Conservation (phyloP, 2,329 filamentous ascomycete genomes). For the Paracoccidioides brasiliensis region DNA sequence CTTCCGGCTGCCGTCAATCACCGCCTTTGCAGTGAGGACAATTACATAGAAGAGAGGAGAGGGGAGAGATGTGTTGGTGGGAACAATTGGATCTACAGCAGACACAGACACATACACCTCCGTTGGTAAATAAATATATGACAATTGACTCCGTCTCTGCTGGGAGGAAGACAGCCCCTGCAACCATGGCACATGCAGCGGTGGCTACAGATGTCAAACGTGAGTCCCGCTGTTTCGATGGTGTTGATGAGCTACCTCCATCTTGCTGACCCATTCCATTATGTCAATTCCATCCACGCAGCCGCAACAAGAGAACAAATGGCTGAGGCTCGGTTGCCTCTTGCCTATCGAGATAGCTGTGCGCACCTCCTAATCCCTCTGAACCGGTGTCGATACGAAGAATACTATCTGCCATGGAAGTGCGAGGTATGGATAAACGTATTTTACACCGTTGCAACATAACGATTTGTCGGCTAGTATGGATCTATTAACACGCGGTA, state of each 20-base stretch:
- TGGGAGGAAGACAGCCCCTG: not conserved
- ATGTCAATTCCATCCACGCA: conserved; percentile 1
- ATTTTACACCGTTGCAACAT: not conserved
- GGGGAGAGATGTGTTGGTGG: not conserved
- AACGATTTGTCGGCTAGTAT: not conserved
- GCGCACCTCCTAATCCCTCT: conserved; percentile 88
- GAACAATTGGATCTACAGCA: not conserved
- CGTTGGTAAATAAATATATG: not conserved
- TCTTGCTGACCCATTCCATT: conserved; percentile 5
- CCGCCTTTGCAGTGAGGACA: conserved; percentile 10
- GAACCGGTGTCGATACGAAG: conserved; percentile 83
- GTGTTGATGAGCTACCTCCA: not conserved
- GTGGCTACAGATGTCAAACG: conserved; percentile 6
- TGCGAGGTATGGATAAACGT: conserved; percentile 54
- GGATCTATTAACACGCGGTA: not conserved
- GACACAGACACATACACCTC: not conserved
- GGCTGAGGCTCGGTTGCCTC: conserved; percentile 75
- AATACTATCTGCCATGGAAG: conserved; percentile 95
- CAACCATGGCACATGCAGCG: conserved; percentile 4
- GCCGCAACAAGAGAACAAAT: conserved; percentile 76
- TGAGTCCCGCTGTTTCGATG: conserved; percentile 8
- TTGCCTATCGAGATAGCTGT: conserved; percentile 91
- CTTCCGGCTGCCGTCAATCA: not conserved
- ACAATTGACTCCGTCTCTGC: not conserved
- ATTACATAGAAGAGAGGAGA: not conserved